Conservation (phyloP, 1,284 basidiomycete species). For the Bothia castanella region DNA sequence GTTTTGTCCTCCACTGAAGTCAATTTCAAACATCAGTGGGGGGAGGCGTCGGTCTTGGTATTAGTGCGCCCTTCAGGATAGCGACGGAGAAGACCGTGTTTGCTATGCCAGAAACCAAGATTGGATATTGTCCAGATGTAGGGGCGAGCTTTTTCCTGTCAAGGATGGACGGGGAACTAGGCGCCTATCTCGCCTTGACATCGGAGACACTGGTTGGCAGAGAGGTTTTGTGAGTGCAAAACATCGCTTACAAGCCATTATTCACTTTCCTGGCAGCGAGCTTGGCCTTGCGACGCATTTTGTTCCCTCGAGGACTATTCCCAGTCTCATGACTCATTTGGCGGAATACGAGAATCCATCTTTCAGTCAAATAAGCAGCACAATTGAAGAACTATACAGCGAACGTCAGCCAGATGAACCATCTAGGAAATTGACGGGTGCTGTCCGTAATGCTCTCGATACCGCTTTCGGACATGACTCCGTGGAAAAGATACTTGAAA, state of each 20-base stretch:
- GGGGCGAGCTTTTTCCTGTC: constrained; percentile 90
- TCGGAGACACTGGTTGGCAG: constrained; percentile 70
- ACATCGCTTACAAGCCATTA: constrained; percentile 8
- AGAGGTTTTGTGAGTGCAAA: constrained; percentile 71
- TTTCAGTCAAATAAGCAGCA: constrained; percentile 46
- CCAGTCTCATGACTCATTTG: constrained; percentile 61
- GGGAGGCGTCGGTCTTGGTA: constrained; percentile 88
- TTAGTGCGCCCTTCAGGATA: constrained; percentile 88
- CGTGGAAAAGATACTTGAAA: constrained; percentile 67
- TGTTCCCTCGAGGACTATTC: constrained; percentile 72
- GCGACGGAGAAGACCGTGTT: constrained; percentile 91
- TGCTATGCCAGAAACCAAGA: constrained; percentile 98
- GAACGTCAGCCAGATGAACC: constrained; percentile 60
- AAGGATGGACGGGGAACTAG: constrained; percentile 86
- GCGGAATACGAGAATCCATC: constrained; percentile 56
- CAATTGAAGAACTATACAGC: constrained; percentile 65
- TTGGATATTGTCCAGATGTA: constrained; percentile 88
- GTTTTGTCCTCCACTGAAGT: constrained; percentile 18
- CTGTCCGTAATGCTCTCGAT: constrained; percentile 73
- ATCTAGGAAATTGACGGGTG: constrained; percentile 54
- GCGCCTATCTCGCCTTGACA: constrained; percentile 92
- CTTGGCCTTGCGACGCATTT: constrained; percentile 91
- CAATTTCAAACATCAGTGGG: constrained; percentile 64
- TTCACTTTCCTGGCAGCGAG: constrained; percentile 49
- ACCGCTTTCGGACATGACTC: constrained; percentile 65